Conservation (phyloP, 108 stramenopile species). For the Skeletonema potamos region DNA sequence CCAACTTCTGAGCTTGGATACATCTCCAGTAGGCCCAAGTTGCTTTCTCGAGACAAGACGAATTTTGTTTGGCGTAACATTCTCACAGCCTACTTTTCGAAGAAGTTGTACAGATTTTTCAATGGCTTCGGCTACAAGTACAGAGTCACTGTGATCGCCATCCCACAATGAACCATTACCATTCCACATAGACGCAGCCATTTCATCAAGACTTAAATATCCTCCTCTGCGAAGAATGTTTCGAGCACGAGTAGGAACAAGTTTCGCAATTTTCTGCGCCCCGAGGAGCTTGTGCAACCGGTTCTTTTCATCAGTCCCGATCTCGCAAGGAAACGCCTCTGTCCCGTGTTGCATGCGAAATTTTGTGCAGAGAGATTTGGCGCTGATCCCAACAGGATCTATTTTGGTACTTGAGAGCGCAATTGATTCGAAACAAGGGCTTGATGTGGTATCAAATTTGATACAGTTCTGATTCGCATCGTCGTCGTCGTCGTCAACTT, state of each 20-base stretch:
- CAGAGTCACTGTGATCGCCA: constrained; percentile 18
- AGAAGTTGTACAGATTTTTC: constrained; percentile 48
- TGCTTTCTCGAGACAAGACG: constrained; percentile 50
- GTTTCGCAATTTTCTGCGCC: constrained; percentile 49
- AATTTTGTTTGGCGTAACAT: constrained; percentile 52
- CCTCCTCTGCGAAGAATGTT: constrained; percentile 68
- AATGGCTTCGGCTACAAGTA: constrained; percentile 34
- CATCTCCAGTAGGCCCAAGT: constrained; percentile 17
- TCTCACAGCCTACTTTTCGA: constrained; percentile 52
- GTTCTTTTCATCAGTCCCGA: constrained; percentile 58
- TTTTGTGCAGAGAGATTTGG: constrained; percentile 75
- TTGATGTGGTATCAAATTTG: constrained; percentile 33
- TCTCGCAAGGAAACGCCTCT: constrained; percentile 64
- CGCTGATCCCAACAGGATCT: constrained; percentile 78
- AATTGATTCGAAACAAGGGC: constrained; percentile 67
- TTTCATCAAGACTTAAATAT: constrained; percentile 45
- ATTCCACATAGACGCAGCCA: constrained; percentile 24
- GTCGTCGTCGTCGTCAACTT: constrained; percentile 41
- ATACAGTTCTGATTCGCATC: constrained; percentile 14
- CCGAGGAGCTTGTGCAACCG: constrained; percentile 59
- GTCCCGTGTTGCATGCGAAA: constrained; percentile 66
- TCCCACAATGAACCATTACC: constrained; percentile 9
- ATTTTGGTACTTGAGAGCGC: constrained; percentile 53
- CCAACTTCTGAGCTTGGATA: constrained; percentile 27
- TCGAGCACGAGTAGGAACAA: constrained; percentile 58